Conservation (phyloP, 352 stramenopile species). For the Phytophthora tubulina region DNA sequence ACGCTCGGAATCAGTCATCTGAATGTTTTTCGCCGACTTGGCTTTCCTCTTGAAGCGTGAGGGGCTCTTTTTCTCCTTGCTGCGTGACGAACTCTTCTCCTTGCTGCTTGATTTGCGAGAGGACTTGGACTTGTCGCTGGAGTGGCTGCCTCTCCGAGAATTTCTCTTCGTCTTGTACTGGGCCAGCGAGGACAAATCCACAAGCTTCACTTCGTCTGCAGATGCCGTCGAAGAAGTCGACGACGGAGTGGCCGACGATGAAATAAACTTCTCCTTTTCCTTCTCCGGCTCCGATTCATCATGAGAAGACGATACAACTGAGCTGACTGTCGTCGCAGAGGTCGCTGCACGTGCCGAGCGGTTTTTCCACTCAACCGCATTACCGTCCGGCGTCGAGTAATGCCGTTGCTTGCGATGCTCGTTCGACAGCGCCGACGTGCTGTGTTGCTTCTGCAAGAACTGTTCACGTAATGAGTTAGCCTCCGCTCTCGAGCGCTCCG, state of each 20-base stretch:
- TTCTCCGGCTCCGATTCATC: conserved; percentile 40
- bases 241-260: conserved; percentile 33
- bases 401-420: conserved; percentile 30
- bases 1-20: conserved; percentile 57
- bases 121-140: conserved; percentile 39
- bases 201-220: conserved; percentile 32
- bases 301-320: conserved; percentile 18
- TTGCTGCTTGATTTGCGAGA: conserved; percentile 32
- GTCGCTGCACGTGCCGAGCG: conserved; percentile 31
- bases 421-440: conserved; percentile 17
- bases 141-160: conserved; percentile 26
- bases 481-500: conserved; percentile 25
- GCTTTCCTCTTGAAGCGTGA: conserved; percentile 47
- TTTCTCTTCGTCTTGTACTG: conserved; percentile 39
- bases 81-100: conserved; percentile 21
- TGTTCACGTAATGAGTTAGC: conserved; percentile 39
- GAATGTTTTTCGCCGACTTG: conserved; percentile 49
- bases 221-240: conserved; percentile 32
- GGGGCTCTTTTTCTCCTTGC: conserved; percentile 30
- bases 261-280: conserved; percentile 35
- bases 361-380: conserved; percentile 16
- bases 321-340: conserved; percentile 16
- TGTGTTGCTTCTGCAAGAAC: conserved; percentile 35
- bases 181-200: conserved; percentile 38
- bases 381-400: conserved; percentile 31